Base-by-base conservation (phyloP, 371 early-diverging fungal genomes). In the Mortierella sp. region DNA sequence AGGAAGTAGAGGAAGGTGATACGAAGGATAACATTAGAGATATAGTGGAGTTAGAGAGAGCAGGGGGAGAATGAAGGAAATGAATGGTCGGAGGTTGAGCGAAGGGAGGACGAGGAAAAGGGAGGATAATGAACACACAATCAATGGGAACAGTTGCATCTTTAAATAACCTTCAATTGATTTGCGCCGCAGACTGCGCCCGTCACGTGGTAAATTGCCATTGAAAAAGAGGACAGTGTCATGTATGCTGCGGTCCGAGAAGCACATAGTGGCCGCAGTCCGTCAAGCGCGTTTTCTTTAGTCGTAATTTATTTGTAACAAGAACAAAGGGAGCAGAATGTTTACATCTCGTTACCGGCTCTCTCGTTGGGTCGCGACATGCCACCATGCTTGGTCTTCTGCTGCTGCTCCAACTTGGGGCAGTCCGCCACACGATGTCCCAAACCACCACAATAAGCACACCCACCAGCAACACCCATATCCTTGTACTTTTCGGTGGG, bases 391-490 rank as follows among this genome's bases (percentile, higher is more conserved):
- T 85, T 85, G 7, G 82, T 72, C 78, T 85, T 85, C 55, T 85
- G 86, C 54, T 85, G 86, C 60, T 85, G 86, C 70, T 95, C 96
- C 72, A 97, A 84, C 83, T 97, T 97, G 18, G 97, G 97, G 89
- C 99, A 98, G 74, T 96, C 95, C 32, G 95, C 91, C 74, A 98
- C 96, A 82, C 97, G 93, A 90, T 98, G 99, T 55, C 99, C 99
- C 48, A 98, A 89, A 74, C 99, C 99, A 88, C 98, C 97, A 90
- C 99, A 98, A 89, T 94, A 97, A 0, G 95, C 93, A 88, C 99
- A 98, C 51, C 98, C 98, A 68, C 90, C 85, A 38, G 90, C 88
- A 35, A 81, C 84, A 35, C 77, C 78, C 78, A 79, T 88, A 44
- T 88, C 85, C 63, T 94, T 93, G 82, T 94, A 94, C 84, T 94